Conservation (phyloP, 306 rosid genomes). For the Cicer arietinum region DNA sequence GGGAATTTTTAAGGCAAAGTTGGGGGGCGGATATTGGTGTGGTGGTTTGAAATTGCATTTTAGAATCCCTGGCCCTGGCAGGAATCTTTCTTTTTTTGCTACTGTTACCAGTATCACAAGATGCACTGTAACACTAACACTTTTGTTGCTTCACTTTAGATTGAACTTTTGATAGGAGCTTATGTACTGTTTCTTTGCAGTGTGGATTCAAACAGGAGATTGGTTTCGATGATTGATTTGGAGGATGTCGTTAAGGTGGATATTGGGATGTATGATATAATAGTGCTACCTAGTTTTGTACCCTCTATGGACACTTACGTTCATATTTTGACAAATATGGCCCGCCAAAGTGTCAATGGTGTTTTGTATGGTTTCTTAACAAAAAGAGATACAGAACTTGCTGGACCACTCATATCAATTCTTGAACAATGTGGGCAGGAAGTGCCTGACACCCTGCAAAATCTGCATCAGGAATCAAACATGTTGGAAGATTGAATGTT, state of each 20-base stretch:
- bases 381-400: conserved; percentile 50
- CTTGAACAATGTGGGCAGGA: conserved; percentile 72
- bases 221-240: conserved; percentile 51
- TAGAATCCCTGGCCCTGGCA: too few relatives aligned
- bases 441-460: conserved; percentile 57
- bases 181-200: conserved; percentile 45
- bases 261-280: conserved; percentile 56
- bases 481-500: conserved; percentile 48
- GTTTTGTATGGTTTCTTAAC: conserved; percentile 64
- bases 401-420: conserved; percentile 54
- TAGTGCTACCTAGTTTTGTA: conserved; percentile 56
- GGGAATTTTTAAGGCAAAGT: too few relatives aligned
- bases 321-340: conserved; percentile 65
- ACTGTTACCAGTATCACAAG: conserved; percentile 1
- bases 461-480: conserved; percentile 48
- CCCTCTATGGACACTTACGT: conserved; percentile 54
- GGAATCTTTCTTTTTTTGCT: too few relatives aligned
- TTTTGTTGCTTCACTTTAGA: background rate
- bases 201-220: conserved; percentile 43
- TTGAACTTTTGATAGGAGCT: conserved; percentile 12
- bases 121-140: background rate
- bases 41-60: too few relatives aligned
- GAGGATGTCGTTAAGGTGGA: conserved; percentile 52
- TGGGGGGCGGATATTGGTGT: too few relatives aligned
- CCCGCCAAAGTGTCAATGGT: conserved; percentile 62